A percentile compares a stretch with the other conserved stretches of the same genome.
These are phyloP conservation scores for Alternaria arbusti DNA, from an alignment of 2,329 filamentous ascomycete species.

Conservation along the genomic window DNA sequence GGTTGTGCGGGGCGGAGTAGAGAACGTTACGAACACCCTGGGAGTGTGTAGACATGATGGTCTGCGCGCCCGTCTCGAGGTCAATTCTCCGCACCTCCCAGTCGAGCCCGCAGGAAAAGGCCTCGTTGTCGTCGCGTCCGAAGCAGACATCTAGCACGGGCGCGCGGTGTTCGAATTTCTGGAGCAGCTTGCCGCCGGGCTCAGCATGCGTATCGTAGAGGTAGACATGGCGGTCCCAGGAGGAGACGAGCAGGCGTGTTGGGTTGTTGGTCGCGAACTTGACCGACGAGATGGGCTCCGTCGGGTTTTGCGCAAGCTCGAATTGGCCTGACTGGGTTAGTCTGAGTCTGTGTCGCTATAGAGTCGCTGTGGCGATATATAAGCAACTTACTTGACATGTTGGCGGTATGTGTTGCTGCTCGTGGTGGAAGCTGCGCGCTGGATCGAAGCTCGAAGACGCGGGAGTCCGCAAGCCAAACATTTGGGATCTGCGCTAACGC, in stretches of 20 bases:
- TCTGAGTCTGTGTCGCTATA: not conserved
- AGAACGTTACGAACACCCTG: conserved; percentile 83
- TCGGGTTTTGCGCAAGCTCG: conserved; percentile 80
- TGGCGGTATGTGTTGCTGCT: conserved; percentile 16
- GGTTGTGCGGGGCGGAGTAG: conserved; percentile 75
- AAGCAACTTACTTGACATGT: conserved; percentile 37
- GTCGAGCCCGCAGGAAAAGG: conserved; percentile 87
- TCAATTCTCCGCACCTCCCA: conserved; percentile 85
- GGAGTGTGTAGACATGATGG: conserved; percentile 77
- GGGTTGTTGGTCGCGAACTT: conserved; percentile 82
- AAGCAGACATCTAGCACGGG: conserved; percentile 93
- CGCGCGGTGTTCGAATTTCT: conserved; percentile 79
- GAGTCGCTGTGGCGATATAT: accelerated
- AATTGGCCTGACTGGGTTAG: conserved; percentile 63
- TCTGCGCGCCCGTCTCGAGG: conserved; percentile 73
- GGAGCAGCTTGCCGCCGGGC: conserved; percentile 68
- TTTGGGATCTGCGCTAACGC: conserved; percentile 15
- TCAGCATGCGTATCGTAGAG: conserved; percentile 76
- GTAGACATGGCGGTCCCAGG: conserved; percentile 93
- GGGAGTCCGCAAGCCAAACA: conserved; percentile 21
- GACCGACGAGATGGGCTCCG: conserved; percentile 85
- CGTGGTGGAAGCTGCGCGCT: conserved; percentile 15
- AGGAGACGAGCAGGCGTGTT: conserved; percentile 82
- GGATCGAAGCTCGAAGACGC: conserved; percentile 19
- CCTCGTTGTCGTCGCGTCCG: conserved; percentile 79